Base-by-base conservation (phyloP, 2,329 filamentous ascomycete genomes). In the Hypocrella siamensis region DNA sequence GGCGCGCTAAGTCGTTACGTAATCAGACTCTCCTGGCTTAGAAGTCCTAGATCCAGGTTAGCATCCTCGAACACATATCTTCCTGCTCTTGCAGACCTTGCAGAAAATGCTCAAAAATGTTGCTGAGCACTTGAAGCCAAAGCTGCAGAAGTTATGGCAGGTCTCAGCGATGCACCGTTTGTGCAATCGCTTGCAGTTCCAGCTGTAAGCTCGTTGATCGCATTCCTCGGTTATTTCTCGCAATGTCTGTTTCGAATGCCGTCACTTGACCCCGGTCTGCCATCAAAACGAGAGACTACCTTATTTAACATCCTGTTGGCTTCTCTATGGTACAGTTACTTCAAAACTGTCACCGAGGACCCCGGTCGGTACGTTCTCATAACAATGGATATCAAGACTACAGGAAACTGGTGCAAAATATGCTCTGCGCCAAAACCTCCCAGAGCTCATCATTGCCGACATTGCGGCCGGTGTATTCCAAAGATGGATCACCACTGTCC, bases 401-500 rank as follows among this genome's bases (percentile, higher is more conserved):
- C 54, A 14, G 43, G 43, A 14, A 41, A 66, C 31, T 88, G 79
- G 79, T 92, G 83, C 57, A 70, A 68, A 41, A 84, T 81, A 52
- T 92, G 83, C 52, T 59, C 70, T 30, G 67, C 70, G 21, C 72
- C 72, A 10, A 90, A 90, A 47, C 81, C 83, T 2, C 73, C 77
- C 1, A 64, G 83, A 40, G 72, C 81, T 2, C 83, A 90, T 61
- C 83, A 92, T 60, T 92, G 83, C 57, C 76, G 75, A 39, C 69
- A 70, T 42, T 92, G 82, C 57, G 61, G 62, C 40, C 71, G 76
- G 43, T 85, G 80, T 52, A 70, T 85, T 30, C 77, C 79, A 24
- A 79, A 74, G 54, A 86, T 86, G 80, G 80, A 86, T 56, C 79
- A 85, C 56, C 81, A 92, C 57, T 90, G 82, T 48, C 80, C 82